A percentile compares a stretch with the other conserved stretches of the same genome.
These are phyloP conservation scores for Wickerhamomyces sp. DNA, from an alignment of 1,139 yeast genomes.

Conservation along the genomic window DNA sequence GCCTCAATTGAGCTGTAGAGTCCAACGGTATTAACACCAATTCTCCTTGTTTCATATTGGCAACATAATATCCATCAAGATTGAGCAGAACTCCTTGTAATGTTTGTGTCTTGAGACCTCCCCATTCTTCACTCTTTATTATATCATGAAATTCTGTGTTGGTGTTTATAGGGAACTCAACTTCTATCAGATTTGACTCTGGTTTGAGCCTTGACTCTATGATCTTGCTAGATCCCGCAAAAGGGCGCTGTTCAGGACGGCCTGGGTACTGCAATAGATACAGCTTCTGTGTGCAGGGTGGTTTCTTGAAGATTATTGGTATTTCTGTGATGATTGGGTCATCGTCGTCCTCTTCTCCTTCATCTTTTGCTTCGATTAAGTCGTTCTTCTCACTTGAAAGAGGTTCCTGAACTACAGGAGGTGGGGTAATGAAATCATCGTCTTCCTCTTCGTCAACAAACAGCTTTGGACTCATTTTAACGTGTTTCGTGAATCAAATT, in stretches of 20 bases:
- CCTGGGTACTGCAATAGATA: conserved; percentile 71
- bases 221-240: conserved; percentile 36
- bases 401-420: neutral
- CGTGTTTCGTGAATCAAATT: neutral
- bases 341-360: conserved; percentile 36
- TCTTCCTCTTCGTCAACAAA: conserved; percentile 12
- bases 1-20: conserved; percentile 73
- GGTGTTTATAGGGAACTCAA: conserved; percentile 64
- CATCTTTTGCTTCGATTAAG: neutral
- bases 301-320: conserved; percentile 52
- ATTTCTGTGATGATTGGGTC: conserved; percentile 79
- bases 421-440: neutral
- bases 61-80: conserved; percentile 57
- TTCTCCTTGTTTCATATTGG: conserved; percentile 42
- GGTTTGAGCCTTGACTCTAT: conserved; percentile 54
- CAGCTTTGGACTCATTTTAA: conserved; percentile 4
- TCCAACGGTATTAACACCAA: conserved; percentile 64
- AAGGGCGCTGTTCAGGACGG: conserved; percentile 48
- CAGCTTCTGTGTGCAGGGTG: conserved; percentile 26
- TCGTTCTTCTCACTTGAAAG: neutral
- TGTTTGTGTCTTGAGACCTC: conserved; percentile 52
- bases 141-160: conserved; percentile 59
- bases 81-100: conserved; percentile 63
- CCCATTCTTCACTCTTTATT: conserved; percentile 60
- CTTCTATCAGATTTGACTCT: conserved; percentile 55